Percentiles rank a stretch among this genome's conserved stretches.
Conservation (phyloP, 106 monocot species). For the Dendrobium huoshanense region DNA sequence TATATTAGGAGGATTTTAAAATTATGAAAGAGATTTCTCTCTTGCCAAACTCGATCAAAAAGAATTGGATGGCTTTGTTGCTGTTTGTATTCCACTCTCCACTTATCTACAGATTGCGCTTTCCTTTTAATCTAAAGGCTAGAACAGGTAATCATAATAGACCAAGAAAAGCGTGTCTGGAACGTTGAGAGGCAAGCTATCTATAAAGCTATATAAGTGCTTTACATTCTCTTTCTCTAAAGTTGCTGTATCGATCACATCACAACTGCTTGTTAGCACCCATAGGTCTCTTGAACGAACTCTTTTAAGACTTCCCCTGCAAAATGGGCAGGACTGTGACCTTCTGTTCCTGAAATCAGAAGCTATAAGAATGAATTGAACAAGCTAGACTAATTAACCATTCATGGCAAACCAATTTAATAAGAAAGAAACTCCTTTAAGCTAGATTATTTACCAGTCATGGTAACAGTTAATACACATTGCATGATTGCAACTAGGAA, state of each 20-base stretch:
- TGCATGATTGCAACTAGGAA: constrained; percentile 88
- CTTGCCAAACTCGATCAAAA: no score
- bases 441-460: constrained; percentile 51
- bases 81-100: no score
- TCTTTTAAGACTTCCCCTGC: constrained; percentile 75
- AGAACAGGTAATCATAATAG: constrained; percentile 74
- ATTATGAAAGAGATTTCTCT: no score
- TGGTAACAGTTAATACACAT: constrained; percentile 94
- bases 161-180: constrained; percentile 84
- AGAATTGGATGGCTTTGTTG: no score
- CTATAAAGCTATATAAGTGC: constrained; percentile 53
- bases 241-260: constrained; percentile 53
- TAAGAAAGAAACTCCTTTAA: background rate
- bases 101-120: no score
- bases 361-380: no score
- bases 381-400: no score
- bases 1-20: no score
- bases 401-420: no score
- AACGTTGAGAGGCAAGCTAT: constrained; percentile 69
- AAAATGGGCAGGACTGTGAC: constrained; percentile 84
- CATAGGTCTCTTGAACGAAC: constrained; percentile 79
- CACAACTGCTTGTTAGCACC: constrained; percentile 61
- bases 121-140: background rate
- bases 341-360: constrained; percentile 47
- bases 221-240: constrained; percentile 66